Conservation (phyloP, 352 stramenopile genomes). For the Globisporangium takayamanum region DNA sequence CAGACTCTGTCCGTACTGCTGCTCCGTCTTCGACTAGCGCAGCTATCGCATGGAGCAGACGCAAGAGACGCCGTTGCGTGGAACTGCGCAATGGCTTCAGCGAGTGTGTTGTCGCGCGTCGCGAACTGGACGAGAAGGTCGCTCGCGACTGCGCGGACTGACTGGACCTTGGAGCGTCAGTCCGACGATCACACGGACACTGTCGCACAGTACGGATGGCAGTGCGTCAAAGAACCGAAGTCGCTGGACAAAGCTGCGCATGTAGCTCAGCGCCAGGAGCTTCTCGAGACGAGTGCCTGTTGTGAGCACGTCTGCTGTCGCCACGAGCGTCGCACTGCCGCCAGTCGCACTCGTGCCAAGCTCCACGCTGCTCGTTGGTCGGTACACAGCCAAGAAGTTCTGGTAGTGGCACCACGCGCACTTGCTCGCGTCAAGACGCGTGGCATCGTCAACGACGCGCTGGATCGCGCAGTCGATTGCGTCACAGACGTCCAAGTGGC, state of each 20-base stretch:
- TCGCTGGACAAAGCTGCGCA: not conserved
- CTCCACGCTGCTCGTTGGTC: not conserved
- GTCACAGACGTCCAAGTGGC: not conserved
- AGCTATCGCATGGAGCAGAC: not conserved
- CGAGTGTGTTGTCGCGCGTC: not conserved
- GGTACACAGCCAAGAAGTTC: not conserved
- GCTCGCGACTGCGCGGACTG: not conserved
- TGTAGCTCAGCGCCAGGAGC: not conserved
- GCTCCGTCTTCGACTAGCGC: not conserved
- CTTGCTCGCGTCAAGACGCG: not conserved
- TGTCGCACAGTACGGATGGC: not conserved
- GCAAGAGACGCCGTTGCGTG: not conserved
- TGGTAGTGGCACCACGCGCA: not conserved
- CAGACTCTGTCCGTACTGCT: not conserved
- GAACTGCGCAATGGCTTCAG: not conserved
- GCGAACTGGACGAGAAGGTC: not conserved
- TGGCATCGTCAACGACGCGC: not conserved
- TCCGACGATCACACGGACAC: not conserved
- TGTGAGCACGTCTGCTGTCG: not conserved
- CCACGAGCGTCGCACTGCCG: not conserved
- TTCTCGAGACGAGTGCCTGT: not conserved
- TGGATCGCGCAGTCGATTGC: not conserved
- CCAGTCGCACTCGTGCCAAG: constrained; percentile 17
- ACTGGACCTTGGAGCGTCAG: not conserved
- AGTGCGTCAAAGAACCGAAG: no score